These are phyloP conservation scores for Nepenthes mirabilis DNA, from an alignment of 148 eudicot species.

Conservation along the genomic window DNA sequence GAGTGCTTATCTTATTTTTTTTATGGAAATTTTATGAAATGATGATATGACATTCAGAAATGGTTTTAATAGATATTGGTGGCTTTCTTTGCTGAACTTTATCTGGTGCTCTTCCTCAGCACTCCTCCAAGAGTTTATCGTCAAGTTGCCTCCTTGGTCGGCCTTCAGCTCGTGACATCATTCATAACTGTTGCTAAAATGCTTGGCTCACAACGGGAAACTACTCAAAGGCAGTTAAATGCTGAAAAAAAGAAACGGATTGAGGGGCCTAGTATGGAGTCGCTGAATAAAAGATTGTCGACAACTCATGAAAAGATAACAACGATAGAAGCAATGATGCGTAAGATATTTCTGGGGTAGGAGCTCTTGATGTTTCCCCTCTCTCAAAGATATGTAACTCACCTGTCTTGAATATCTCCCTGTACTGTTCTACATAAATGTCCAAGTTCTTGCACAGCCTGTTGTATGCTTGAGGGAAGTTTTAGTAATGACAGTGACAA, in stretches of 20 bases:
- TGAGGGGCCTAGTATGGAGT: constrained; percentile 89
- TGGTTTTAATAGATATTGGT: neutral
- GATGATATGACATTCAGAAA: neutral
- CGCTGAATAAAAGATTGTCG: constrained; percentile 68
- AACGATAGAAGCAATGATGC: constrained; percentile 77
- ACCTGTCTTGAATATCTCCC: constrained; percentile 1
- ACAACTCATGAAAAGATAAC: constrained; percentile 85
- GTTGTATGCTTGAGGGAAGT: no score
- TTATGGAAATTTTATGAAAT: constrained; percentile 1
- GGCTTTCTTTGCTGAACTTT: neutral
- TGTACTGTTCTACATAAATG: no score
- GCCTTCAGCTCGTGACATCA: constrained; percentile 93
- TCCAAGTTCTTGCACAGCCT: no score
- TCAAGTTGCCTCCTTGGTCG: constrained; percentile 78
- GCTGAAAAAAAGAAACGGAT: constrained; percentile 71
- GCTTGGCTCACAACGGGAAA: constrained; percentile 83
- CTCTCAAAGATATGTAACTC: neutral
- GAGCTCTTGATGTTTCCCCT: constrained; percentile 6
- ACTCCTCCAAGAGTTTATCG: constrained; percentile 95
- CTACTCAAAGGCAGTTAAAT: constrained; percentile 91
- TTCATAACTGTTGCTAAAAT: constrained; percentile 67
- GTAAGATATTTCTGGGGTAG: constrained; percentile 86
- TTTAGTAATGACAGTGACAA: no score
- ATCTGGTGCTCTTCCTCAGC: constrained; percentile 27
- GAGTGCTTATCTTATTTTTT: constrained; percentile 10